A percentile compares a stretch with the other conserved stretches of the same genome.
These are phyloP conservation scores for Aspergillus eucalypticola DNA, from an alignment of 2,329 filamentous ascomycete genomes.

Conservation along the genomic window DNA sequence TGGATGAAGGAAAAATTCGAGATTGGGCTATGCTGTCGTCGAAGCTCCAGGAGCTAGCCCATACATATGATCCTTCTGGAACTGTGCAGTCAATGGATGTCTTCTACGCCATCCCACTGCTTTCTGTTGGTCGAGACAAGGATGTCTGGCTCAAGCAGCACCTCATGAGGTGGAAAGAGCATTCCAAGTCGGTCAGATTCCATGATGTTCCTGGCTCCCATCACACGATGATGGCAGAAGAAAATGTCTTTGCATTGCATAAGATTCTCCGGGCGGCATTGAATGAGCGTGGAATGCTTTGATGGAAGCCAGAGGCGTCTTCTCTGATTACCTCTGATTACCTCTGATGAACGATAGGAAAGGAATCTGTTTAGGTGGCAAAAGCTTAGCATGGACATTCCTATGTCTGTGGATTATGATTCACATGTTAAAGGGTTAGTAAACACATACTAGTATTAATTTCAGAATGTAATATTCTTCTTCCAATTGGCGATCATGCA, in stretches of 20 bases:
- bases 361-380: too few species aligned
- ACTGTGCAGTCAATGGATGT: background rate
- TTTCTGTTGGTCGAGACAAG: background rate
- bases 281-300: background rate
- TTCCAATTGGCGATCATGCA: too few species aligned
- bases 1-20: background rate
- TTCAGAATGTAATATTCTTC: too few species aligned
- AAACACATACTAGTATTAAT: too few species aligned
- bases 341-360: too few species aligned
- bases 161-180: slow-evolving; percentile 3
- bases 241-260: slow-evolving; percentile 5
- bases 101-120: slow-evolving; percentile 5
- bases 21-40: slow-evolving; percentile 3
- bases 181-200: background rate
- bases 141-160: slow-evolving; percentile 4
- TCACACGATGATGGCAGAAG: slow-evolving; percentile 1
- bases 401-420: too few species aligned
- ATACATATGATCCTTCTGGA: slow-evolving; percentile 2
- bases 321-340: too few species aligned
- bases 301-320: background rate
- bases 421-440: too few species aligned
- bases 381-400: too few species aligned
- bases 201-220: slow-evolving; percentile 3
- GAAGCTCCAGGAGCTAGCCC: slow-evolving; percentile 3
- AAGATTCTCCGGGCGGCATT: background rate